Percentiles rank a stretch among this genome's conserved stretches.
These are phyloP conservation scores for Phytophthora ohioensis DNA, from an alignment of 352 stramenopile genomes.

Conservation along the genomic window DNA sequence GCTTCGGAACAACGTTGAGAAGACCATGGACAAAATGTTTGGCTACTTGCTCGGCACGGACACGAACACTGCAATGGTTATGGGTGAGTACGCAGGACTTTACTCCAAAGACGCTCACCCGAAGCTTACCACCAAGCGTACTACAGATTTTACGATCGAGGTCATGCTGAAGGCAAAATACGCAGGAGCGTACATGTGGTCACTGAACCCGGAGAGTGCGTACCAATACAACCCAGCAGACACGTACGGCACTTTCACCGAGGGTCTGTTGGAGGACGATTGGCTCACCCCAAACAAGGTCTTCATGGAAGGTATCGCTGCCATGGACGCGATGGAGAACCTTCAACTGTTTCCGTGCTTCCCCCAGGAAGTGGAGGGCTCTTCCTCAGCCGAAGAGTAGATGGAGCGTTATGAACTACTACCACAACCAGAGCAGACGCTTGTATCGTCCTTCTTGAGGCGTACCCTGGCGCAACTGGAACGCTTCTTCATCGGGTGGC, in stretches of 20 bases:
- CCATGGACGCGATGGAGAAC: conserved; percentile 61
- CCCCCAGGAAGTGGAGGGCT: conserved; percentile 44
- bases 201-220: conserved; percentile 73
- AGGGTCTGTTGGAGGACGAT: conserved; percentile 67
- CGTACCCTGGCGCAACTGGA: not conserved
- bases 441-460: not conserved
- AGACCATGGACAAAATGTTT: conserved; percentile 74
- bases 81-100: conserved; percentile 71
- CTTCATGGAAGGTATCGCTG: conserved; percentile 62
- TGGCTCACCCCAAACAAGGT: conserved; percentile 74
- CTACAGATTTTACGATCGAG: conserved; percentile 70
- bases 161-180: conserved; percentile 59
- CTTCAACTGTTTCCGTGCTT: conserved; percentile 71
- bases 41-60: conserved; percentile 58
- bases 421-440: conserved; percentile 1
- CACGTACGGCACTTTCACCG: conserved; percentile 59
- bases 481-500: conserved; percentile 1
- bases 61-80: conserved; percentile 51
- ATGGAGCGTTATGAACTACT: conserved; percentile 12
- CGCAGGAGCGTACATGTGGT: conserved; percentile 79
- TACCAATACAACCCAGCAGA: conserved; percentile 79
- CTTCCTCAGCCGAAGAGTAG: conserved; percentile 16
- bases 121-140: conserved; percentile 65
- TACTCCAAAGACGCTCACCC: conserved; percentile 63
- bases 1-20: conserved; percentile 57